These are phyloP conservation scores for Sporothrix curviconia DNA, from an alignment of 2,329 filamentous ascomycete genomes.

Conservation along the genomic window DNA sequence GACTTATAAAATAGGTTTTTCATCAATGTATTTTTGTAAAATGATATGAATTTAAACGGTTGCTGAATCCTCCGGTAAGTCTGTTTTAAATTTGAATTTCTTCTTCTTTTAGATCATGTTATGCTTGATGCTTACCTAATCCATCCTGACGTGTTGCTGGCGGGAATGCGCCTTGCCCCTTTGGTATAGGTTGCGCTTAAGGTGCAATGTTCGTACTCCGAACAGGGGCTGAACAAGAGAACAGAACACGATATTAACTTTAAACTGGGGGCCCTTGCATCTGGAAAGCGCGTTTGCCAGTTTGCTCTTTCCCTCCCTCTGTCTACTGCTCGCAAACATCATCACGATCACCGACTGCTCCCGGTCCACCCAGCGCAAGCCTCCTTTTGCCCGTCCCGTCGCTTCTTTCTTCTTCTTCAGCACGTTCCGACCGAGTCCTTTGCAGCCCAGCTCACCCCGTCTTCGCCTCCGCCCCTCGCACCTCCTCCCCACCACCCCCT, in stretches of 20 bases:
- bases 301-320: neutral
- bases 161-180: slow-evolving; percentile 12
- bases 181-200: slow-evolving; percentile 7
- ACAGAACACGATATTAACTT: slow-evolving; percentile 15
- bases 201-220: neutral
- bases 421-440: neutral
- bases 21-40: too few relatives aligned
- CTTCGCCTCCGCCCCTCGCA: neutral
- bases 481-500: neutral
- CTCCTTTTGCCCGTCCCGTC: neutral
- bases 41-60: too few relatives aligned
- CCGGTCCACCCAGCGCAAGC: too few relatives aligned
- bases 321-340: too few relatives aligned
- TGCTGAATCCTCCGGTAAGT: too few relatives aligned
- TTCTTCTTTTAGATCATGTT: too few relatives aligned
- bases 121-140: too few relatives aligned
- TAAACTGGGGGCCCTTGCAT: neutral
- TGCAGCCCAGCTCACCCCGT: too few relatives aligned
- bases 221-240: slow-evolving; percentile 2
- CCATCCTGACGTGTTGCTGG: too few relatives aligned
- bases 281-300: neutral
- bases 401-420: neutral
- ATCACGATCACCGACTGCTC: too few relatives aligned
- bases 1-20: too few relatives aligned
- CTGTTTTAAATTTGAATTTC: too few relatives aligned